Evolutionary conservation across 352 stramenopile species (phyloP).

Genomic region (Globisporangium uncinulatum): DNA sequence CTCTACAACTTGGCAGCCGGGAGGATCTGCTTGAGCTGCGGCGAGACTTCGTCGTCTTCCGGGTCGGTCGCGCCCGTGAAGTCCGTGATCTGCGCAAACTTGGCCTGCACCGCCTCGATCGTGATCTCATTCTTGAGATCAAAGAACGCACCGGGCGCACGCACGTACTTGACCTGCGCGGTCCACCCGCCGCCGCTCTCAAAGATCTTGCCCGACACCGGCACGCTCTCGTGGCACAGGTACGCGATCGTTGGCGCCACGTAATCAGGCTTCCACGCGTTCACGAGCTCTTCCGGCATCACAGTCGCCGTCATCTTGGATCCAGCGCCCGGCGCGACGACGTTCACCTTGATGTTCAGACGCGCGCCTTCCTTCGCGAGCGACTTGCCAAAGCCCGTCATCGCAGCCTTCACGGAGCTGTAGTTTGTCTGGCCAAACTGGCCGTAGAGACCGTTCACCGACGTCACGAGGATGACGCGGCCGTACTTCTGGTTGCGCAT

Average conservation of each 20-base stretch:
- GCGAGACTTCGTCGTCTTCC: constrained; percentile 67
- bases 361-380: constrained; percentile 81
- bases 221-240: constrained; percentile 80
- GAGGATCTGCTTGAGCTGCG: constrained; percentile 80
- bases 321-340: constrained; percentile 77
- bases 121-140: constrained; percentile 68
- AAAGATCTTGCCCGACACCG: constrained; percentile 71
- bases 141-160: constrained; percentile 60
- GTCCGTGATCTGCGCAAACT: constrained; percentile 74
- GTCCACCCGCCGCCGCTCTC: constrained; percentile 83
- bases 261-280: constrained; percentile 86
- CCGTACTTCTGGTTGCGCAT: constrained; percentile 90
- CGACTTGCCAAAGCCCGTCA: constrained; percentile 91
- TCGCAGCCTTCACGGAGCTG: constrained; percentile 85
- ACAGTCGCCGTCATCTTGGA: constrained; percentile 86
- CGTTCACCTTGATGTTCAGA: constrained; percentile 87
- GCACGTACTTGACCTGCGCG: constrained; percentile 79
- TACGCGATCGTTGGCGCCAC: constrained; percentile 83
- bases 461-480: constrained; percentile 50
- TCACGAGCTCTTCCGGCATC: constrained; percentile 78
- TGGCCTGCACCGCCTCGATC: constrained; percentile 67
- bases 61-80: constrained; percentile 71
- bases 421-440: constrained; percentile 92
- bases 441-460: constrained; percentile 80
- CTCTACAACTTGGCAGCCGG: constrained; percentile 60